phyloP scores from a whole-genome alignment of 2,329 filamentous ascomycete genomes.

The Penicillium nordicum region DNA sequence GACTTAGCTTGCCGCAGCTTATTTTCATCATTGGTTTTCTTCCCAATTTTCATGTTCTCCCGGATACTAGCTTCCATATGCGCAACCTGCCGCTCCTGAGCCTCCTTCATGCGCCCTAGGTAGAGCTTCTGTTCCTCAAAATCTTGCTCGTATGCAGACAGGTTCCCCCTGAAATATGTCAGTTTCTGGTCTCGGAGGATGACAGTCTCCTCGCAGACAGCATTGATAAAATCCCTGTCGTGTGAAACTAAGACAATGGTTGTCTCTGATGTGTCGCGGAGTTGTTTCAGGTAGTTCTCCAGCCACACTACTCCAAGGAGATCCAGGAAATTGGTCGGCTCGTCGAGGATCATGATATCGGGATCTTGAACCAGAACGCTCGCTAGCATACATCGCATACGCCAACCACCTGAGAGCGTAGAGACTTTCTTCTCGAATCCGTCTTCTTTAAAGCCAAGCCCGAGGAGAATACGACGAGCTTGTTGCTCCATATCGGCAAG shows the following conservation, averaged over 20 bases:
- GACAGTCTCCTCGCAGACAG: slow-evolving; percentile 71
- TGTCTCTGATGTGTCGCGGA: slow-evolving; percentile 52
- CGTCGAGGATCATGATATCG: slow-evolving; percentile 77
- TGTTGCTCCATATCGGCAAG: slow-evolving; percentile 62
- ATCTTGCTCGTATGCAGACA: slow-evolving; percentile 68
- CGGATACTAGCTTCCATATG: slow-evolving; percentile 77
- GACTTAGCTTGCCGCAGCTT: slow-evolving; percentile 82
- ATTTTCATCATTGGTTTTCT: slow-evolving; percentile 75
- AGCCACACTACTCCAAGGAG: slow-evolving; percentile 82
- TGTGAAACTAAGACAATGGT: slow-evolving; percentile 80
- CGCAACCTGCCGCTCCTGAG: slow-evolving; percentile 74
- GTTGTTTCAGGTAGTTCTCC: slow-evolving; percentile 63
- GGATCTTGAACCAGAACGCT: slow-evolving; percentile 66
- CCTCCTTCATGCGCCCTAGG: slow-evolving; percentile 72
- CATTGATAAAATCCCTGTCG: slow-evolving; percentile 75
- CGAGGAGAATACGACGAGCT: slow-evolving; percentile 63
- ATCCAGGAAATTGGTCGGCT: slow-evolving; percentile 84
- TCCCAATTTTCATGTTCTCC: slow-evolving; percentile 70
- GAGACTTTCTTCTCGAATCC: slow-evolving; percentile 58
- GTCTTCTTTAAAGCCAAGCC: slow-evolving; percentile 67
- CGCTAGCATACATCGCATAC: slow-evolving; percentile 66
- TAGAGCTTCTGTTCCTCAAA: slow-evolving; percentile 63
- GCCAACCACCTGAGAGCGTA: slow-evolving; percentile 74
- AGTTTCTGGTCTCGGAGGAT: slow-evolving; percentile 70
- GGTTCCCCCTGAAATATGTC: slow-evolving; percentile 70